Conservation (phyloP, 257 asterid species). For the Solanum chilense region DNA sequence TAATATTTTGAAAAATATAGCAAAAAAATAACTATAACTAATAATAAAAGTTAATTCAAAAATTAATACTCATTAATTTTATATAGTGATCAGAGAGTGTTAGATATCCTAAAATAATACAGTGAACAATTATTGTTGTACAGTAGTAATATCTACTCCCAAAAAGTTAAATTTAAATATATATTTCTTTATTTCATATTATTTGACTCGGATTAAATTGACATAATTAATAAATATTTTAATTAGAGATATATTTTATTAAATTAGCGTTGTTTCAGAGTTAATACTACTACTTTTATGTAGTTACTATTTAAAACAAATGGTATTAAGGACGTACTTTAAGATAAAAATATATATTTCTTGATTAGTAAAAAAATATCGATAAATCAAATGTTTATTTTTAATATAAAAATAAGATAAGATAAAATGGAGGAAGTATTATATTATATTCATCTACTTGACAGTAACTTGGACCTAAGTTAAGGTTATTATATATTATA, state of each 20-base stretch:
- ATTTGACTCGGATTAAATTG: not conserved
- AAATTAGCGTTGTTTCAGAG: too few relatives aligned
- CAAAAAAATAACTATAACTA: too few relatives aligned
- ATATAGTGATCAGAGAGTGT: accelerated
- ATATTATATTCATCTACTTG: not conserved
- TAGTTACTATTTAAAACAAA: not conserved
- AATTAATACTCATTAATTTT: too few relatives aligned
- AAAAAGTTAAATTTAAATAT: not conserved
- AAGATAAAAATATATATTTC: too few relatives aligned
- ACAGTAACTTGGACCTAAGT: not conserved
- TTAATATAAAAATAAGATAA: too few relatives aligned
- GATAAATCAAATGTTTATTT: too few relatives aligned
- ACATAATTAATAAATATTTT: too few relatives aligned
- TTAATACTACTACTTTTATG: not conserved
- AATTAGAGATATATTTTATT: too few relatives aligned
- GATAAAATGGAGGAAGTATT: not conserved
- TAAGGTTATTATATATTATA: not conserved
- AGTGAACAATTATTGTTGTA: too few relatives aligned
- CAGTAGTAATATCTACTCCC: not conserved
- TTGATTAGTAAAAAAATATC: not conserved
- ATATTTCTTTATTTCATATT: not conserved
- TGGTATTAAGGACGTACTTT: too few relatives aligned
- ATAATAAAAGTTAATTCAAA: too few relatives aligned
- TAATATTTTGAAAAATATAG: too few relatives aligned
- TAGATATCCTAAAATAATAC: accelerated